Conservation (phyloP, 208 protist species). For the Spongospora subterranea region DNA sequence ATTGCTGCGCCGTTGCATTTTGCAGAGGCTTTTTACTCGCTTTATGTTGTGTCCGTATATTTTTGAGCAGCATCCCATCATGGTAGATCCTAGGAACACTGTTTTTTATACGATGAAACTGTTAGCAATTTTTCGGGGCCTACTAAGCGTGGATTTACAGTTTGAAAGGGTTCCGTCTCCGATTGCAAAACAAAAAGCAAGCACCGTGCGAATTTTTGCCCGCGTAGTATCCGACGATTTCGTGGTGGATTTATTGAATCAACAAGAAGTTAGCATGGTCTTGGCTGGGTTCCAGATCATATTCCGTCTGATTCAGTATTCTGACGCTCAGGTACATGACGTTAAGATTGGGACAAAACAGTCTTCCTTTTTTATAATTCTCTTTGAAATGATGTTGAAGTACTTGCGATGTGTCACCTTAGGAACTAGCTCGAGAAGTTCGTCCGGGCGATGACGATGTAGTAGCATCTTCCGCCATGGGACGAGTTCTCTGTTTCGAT, state of each 20-base stretch:
- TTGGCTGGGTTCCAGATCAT: constrained; percentile 21
- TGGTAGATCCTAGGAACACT: too few species aligned
- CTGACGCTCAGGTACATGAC: neutral
- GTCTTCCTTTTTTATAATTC: too few species aligned
- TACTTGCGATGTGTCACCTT: neutral
- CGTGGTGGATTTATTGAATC: neutral
- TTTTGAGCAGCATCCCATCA: too few species aligned
- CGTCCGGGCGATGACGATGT: neutral
- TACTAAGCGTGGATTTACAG: too few species aligned
- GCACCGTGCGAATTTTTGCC: neutral
- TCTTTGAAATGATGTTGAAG: neutral
- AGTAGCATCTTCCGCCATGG: neutral
- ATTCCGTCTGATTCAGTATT: neutral
- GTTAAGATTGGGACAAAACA: too few species aligned
- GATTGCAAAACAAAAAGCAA: too few species aligned
- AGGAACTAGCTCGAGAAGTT: neutral
- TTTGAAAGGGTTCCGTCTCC: too few species aligned
- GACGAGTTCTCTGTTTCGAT: neutral
- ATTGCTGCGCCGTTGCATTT: too few species aligned
- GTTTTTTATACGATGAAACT: too few species aligned
- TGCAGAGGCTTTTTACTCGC: too few species aligned
- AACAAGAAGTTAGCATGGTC: neutral
- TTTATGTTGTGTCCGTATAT: too few species aligned
- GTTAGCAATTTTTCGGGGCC: too few species aligned
- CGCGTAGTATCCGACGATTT: neutral